Conservation (phyloP, 495 filamentous ascomycete species). For the Daldinia bambusicola region DNA sequence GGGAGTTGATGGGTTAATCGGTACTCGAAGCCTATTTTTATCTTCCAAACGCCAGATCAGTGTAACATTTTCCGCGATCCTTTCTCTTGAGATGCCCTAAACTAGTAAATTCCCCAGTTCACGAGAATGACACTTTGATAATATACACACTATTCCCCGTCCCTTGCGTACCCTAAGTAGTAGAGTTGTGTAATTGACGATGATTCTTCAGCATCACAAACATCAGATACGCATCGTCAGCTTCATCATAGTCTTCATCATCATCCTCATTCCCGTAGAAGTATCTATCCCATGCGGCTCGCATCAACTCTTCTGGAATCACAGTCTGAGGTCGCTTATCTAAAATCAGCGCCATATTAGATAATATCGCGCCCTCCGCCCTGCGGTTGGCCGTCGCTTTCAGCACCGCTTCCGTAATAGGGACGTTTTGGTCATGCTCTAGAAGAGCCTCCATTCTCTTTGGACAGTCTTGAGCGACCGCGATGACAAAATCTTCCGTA, state of each 20-base stretch:
- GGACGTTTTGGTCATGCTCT: not conserved
- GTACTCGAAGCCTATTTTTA: too few relatives aligned
- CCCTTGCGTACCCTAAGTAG: too few relatives aligned
- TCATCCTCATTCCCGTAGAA: not conserved
- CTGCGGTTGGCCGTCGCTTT: not conserved
- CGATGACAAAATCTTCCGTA: not conserved
- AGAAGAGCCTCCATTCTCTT: not conserved
- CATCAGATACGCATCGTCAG: not conserved
- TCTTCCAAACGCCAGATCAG: too few relatives aligned
- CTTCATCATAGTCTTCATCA: not conserved
- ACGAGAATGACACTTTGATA: not conserved
- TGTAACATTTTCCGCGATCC: too few relatives aligned
- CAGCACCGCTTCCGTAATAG: not conserved
- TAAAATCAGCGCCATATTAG: not conserved
- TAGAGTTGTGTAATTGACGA: not conserved
- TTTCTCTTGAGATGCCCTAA: too few relatives aligned
- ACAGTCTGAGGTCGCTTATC: not conserved
- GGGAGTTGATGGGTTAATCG: too few relatives aligned
- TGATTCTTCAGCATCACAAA: not conserved
- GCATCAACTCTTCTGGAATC: not conserved
- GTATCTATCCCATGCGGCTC: not conserved
- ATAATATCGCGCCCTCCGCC: not conserved
- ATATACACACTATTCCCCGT: not conserved
- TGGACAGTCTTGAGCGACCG: not conserved
- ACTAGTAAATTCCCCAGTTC: too few relatives aligned